Percentiles rank a stretch among this genome's conserved stretches.
Conservation (phyloP, 495 filamentous ascomycete species). For the Gamarada debralockiae region DNA sequence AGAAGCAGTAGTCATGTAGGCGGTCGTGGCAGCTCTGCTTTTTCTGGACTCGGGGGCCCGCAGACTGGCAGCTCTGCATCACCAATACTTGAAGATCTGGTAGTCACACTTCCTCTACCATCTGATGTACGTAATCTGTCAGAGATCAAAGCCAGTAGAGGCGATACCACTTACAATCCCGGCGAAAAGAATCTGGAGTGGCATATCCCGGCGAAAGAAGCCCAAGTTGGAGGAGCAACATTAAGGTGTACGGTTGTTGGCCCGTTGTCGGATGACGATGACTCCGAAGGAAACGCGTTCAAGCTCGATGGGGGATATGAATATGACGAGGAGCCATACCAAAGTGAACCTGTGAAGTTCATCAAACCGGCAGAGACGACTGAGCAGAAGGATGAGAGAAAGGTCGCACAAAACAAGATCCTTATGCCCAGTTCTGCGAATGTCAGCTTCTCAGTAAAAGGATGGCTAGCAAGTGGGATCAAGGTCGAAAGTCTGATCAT, state of each 20-base stretch:
- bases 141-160: conserved; percentile 77
- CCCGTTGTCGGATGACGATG: conserved; percentile 55
- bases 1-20: conserved; percentile 12
- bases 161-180: conserved; percentile 77
- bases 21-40: conserved; percentile 15
- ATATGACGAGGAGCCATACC: conserved; percentile 53
- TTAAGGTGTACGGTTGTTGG: conserved; percentile 79
- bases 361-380: conserved; percentile 30
- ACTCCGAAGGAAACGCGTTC: conserved; percentile 46
- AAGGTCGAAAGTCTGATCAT: conserved; percentile 86
- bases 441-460: conserved; percentile 86
- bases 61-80: conserved; percentile 47
- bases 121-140: conserved; percentile 78
- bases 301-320: conserved; percentile 50
- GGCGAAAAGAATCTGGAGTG: conserved; percentile 75
- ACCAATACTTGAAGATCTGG: conserved; percentile 74
- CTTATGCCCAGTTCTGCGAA: conserved; percentile 89
- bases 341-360: conserved; percentile 41
- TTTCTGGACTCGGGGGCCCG: conserved; percentile 43
- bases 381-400: conserved; percentile 43
- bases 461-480: conserved; percentile 92
- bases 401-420: conserved; percentile 65
- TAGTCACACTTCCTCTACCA: conserved; percentile 79
- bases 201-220: conserved; percentile 69
- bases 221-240: conserved; percentile 61